phyloP scores from a whole-genome alignment of 495 filamentous ascomycete species.

The Penicillium flavigenum region DNA sequence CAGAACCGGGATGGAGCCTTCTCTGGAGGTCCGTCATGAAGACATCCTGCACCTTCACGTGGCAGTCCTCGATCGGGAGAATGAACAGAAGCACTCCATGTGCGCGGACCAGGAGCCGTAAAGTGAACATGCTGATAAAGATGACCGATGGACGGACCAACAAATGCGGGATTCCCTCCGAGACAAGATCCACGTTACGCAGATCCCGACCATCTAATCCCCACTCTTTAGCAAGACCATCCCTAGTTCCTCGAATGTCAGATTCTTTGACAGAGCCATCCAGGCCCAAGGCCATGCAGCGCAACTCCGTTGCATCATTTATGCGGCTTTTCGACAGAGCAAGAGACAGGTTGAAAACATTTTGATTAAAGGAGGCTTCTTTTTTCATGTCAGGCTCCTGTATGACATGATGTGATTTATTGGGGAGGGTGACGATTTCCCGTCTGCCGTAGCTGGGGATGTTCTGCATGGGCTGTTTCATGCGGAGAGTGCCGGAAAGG shows the following conservation, averaged over 20 bases:
- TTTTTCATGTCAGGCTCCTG: conserved; percentile 5
- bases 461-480: not conserved
- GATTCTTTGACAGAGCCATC: conserved; percentile 6
- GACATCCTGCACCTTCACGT: conserved; percentile 24
- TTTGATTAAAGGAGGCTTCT: conserved; percentile 15
- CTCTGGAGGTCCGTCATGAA: conserved; percentile 49
- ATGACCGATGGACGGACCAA: conserved; percentile 31
- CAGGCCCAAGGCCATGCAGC: conserved; percentile 16
- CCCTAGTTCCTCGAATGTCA: conserved; percentile 20
- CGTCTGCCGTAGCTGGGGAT: not conserved
- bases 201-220: conserved; percentile 30
- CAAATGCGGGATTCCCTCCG: conserved; percentile 33
- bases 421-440: conserved; percentile 1
- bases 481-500: not conserved
- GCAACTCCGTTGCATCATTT: conserved; percentile 25
- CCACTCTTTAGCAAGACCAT: conserved; percentile 22
- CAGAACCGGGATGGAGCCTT: conserved; percentile 56
- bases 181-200: conserved; percentile 30
- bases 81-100: conserved; percentile 30
- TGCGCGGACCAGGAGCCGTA: conserved; percentile 31
- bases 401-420: conserved; percentile 8
- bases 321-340: conserved; percentile 23
- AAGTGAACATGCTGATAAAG: conserved; percentile 31
- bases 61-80: conserved; percentile 14
- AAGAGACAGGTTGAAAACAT: conserved; percentile 24